phyloP scores from a whole-genome alignment of 2,329 filamentous ascomycete species.

The Aspergillus sojae region DNA sequence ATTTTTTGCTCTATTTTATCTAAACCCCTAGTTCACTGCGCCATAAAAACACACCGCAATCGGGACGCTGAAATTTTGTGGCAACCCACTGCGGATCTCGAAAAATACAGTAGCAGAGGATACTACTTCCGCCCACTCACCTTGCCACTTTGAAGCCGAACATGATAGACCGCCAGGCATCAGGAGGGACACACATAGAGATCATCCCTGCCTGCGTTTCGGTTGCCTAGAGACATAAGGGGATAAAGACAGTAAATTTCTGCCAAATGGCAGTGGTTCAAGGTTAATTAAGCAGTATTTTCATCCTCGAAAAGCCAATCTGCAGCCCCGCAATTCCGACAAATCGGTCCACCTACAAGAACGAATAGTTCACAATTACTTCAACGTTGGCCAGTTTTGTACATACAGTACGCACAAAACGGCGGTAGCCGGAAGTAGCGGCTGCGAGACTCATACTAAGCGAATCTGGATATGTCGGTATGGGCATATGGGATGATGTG shows the following conservation, averaged over 20 bases:
- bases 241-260: background rate
- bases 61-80: constrained; percentile 18
- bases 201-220: background rate
- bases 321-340: constrained; percentile 22
- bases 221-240: background rate
- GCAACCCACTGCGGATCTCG: constrained; percentile 28
- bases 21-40: constrained; percentile 9
- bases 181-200: background rate
- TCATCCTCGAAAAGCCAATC: constrained; percentile 2
- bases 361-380: constrained; percentile 10
- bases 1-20: background rate
- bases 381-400: constrained; percentile 7
- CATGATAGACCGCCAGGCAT: background rate
- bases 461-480: constrained; percentile 1
- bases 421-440: constrained; percentile 16
- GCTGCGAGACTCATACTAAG: constrained; percentile 10
- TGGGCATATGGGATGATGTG: constrained; percentile 9
- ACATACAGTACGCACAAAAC: constrained; percentile 7
- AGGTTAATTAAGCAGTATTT: constrained; percentile 6
- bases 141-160: background rate
- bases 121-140: background rate
- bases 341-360: constrained; percentile 17
- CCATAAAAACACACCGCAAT: constrained; percentile 21
- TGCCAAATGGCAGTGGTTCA: background rate
- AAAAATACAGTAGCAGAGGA: constrained; percentile 1